Percentiles rank a stretch among this genome's conserved stretches.
phyloP scores from a whole-genome alignment of 345 rosid species.

The Eucalyptus camaldulensis region DNA sequence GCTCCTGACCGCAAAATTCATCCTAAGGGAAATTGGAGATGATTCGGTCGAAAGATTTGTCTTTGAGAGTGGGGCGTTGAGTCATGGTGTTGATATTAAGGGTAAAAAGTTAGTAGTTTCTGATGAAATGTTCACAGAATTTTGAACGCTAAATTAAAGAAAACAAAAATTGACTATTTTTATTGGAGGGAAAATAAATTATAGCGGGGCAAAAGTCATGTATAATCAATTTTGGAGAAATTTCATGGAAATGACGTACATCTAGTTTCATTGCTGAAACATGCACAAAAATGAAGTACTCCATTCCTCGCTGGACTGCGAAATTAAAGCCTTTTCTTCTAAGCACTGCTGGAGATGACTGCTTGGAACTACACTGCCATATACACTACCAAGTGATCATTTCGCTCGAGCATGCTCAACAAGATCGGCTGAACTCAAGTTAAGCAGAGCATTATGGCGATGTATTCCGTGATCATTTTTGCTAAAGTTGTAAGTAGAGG shows the following conservation, averaged over 20 bases:
- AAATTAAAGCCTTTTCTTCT: neutral
- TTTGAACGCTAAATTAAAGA: slow-evolving; percentile 3
- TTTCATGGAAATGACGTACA: neutral
- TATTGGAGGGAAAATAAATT: too few relatives aligned
- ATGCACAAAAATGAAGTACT: neutral
- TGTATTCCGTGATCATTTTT: neutral
- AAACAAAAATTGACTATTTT: neutral
- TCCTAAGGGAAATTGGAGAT: slow-evolving; percentile 23
- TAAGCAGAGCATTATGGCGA: neutral
- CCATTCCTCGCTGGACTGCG: neutral
- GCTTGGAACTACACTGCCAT: neutral
- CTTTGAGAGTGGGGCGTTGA: neutral
- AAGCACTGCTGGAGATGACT: neutral
- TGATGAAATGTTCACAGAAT: too few relatives aligned
- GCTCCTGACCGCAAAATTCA: neutral
- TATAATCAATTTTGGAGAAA: neutral
- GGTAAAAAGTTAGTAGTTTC: too few relatives aligned
- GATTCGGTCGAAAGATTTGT: slow-evolving; percentile 2
- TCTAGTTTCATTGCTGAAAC: neutral
- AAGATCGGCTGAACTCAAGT: neutral
- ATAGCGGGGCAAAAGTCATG: too few relatives aligned
- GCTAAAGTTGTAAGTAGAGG: slow-evolving; percentile 26
- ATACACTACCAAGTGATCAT: neutral
- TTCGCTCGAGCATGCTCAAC: neutral
- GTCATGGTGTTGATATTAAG: slow-evolving; percentile 3